phyloP scores from a whole-genome alignment of 2,329 filamentous ascomycete genomes.

The Ophiostoma australiae region DNA sequence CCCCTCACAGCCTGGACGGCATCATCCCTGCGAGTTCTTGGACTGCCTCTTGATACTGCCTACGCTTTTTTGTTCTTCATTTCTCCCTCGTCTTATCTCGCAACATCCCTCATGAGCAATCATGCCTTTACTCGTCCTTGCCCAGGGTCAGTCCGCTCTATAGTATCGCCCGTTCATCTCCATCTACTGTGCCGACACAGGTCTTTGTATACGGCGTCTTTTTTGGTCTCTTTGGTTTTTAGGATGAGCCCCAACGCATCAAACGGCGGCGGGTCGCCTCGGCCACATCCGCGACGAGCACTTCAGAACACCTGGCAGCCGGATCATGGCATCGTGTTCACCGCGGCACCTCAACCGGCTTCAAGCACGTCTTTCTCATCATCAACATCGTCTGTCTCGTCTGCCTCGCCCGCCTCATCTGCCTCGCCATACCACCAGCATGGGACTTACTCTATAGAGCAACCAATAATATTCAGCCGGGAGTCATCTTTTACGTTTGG shows the following conservation, averaged over 20 bases:
- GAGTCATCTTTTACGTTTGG: background rate
- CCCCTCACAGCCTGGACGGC: background rate
- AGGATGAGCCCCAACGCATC: background rate
- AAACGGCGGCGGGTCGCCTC: background rate
- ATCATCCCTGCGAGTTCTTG: background rate
- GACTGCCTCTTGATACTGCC: background rate
- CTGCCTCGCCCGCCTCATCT: background rate
- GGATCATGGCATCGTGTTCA: conserved; percentile 39
- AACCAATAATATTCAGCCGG: background rate
- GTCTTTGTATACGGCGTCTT: background rate
- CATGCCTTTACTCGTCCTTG: conserved; percentile 15
- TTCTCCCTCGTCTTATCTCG: background rate
- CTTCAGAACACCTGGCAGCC: conserved; percentile 36
- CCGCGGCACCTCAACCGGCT: background rate
- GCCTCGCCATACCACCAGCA: background rate
- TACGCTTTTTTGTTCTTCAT: background rate
- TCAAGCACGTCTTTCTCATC: background rate
- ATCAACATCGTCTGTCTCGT: background rate
- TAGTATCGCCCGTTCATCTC: background rate
- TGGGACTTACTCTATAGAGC: conserved; percentile 17
- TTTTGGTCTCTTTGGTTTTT: background rate
- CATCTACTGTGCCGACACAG: background rate
- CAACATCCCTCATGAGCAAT: conserved; percentile 18
- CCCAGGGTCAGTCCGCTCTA: conserved; percentile 3
- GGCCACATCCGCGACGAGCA: background rate